Base-by-base conservation (phyloP, 768 basidiomycete species). In the Pleurotus eryngii region DNA sequence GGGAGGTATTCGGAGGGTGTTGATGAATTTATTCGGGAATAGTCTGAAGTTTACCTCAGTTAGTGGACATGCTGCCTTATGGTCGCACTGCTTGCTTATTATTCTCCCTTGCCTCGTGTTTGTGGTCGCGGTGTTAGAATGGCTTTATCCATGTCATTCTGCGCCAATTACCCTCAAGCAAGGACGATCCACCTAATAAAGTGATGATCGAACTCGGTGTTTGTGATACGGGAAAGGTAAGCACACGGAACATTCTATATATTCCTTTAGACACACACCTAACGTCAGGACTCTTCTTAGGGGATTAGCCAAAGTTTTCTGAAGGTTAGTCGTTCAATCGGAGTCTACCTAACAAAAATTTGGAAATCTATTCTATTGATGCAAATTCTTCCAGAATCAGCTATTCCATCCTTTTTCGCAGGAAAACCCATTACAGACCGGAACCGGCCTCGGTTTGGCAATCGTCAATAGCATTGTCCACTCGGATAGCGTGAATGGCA, bases 341-440 rank as follows among this genome's bases (percentile, higher is more conserved):
- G 30, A 35, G 30, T 35, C 30, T 35, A 35, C 30, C 30, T 4
- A 35, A 35, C 11, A 50, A 5, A 24, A 38, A 3, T 8, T 24
- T 22, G 43, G 22, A 40, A 43, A 35, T 56, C 46, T 2, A 40
- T 60, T 48, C 39, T 56, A 51, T 4, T 3, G 42, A 45, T n/a
- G 9, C 42, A 15, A 6, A n/a, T 26, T 50, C n/a, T 46, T 42
- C 27, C 61, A 90, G 89, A 94, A 97, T 64, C 92, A 95, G 73
- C 77, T 98, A 4, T 98, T 97, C 75, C 95, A 96, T 63, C 95
- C 95, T 0, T 98, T 98, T 73, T 94, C 94, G 0, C 95, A 98
- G 74, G 95, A 97, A 71, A 95, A 96, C 63, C 94, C 95, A 0
- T 70, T 96, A 4, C 93, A 95, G 65, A 86, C 92, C 1, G 95